These are phyloP conservation scores for Malus asiatica DNA, from an alignment of 306 rosid genomes.

Conservation along the genomic window DNA sequence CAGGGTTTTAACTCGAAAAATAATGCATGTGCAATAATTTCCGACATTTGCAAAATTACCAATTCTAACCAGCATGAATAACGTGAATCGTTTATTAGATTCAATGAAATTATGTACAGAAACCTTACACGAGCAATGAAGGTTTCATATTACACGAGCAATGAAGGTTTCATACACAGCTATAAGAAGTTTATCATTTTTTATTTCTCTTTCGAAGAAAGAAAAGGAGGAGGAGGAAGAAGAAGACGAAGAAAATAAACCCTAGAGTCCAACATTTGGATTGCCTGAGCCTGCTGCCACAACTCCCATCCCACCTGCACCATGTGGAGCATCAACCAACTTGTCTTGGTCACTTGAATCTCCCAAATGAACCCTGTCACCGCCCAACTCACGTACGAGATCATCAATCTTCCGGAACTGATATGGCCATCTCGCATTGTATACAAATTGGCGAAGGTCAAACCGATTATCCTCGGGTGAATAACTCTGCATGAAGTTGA, in stretches of 20 bases:
- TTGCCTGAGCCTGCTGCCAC: constrained; percentile 92
- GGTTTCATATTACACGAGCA: neutral
- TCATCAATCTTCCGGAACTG: constrained; percentile 85
- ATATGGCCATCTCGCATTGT: constrained; percentile 88
- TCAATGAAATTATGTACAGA: neutral
- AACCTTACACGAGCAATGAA: neutral
- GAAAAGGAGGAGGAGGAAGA: neutral
- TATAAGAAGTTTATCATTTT: neutral
- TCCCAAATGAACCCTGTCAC: constrained; percentile 30
- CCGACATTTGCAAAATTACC: neutral
- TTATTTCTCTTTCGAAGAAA: neutral
- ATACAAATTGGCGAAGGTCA: constrained; percentile 85
- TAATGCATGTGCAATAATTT: neutral
- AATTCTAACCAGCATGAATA: neutral
- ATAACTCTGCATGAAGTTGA: constrained; percentile 56
- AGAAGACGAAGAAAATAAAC: neutral
- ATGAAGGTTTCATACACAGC: neutral
- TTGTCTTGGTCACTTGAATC: constrained; percentile 35
- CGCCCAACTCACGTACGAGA: constrained; percentile 53
- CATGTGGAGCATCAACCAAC: constrained; percentile 30
- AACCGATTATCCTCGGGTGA: constrained; percentile 91
- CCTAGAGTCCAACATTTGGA: constrained; percentile 66
- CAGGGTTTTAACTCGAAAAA: too few species aligned
- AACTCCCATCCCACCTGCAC: constrained; percentile 83
- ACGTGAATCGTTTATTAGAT: neutral